Conservation (phyloP, 345 rosid species). For the Arabidopsis arenosa region DNA sequence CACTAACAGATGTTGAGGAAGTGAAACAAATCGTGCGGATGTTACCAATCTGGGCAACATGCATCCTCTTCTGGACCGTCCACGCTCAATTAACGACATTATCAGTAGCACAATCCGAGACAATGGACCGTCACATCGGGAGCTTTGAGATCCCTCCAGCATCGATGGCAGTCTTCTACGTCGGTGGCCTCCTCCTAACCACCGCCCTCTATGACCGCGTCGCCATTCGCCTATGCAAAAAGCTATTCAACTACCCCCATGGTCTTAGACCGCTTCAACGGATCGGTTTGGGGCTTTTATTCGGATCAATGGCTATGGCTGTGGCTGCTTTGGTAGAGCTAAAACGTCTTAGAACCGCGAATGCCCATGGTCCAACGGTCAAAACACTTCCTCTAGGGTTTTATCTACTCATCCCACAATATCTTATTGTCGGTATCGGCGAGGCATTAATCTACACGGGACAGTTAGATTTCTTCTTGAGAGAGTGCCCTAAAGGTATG, state of each 20-base stretch:
- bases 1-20: constrained; percentile 92
- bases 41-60: constrained; percentile 96
- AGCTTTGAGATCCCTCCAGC: constrained; percentile 82
- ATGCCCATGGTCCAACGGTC: constrained; percentile 45
- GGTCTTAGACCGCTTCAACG: constrained; percentile 86
- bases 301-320: constrained; percentile 68
- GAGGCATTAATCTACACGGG: constrained; percentile 92
- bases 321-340: constrained; percentile 74
- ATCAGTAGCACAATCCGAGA: constrained; percentile 90
- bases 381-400: constrained; percentile 70
- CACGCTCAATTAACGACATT: constrained; percentile 94
- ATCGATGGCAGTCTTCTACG: constrained; percentile 77
- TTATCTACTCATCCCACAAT: constrained; percentile 84
- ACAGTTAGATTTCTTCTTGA: constrained; percentile 87
- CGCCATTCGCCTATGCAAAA: constrained; percentile 60
- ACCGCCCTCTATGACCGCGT: constrained; percentile 81
- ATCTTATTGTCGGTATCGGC: constrained; percentile 80
- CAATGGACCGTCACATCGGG: constrained; percentile 91
- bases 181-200: constrained; percentile 80
- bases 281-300: constrained; percentile 70
- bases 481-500: constrained; percentile 99
- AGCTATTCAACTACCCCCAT: constrained; percentile 62
- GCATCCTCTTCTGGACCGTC: constrained; percentile 90
- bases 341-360: constrained; percentile 62
- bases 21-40: constrained; percentile 85